phyloP scores from a whole-genome alignment of 2,329 filamentous ascomycete species.

The Trichoderma koningii region DNA sequence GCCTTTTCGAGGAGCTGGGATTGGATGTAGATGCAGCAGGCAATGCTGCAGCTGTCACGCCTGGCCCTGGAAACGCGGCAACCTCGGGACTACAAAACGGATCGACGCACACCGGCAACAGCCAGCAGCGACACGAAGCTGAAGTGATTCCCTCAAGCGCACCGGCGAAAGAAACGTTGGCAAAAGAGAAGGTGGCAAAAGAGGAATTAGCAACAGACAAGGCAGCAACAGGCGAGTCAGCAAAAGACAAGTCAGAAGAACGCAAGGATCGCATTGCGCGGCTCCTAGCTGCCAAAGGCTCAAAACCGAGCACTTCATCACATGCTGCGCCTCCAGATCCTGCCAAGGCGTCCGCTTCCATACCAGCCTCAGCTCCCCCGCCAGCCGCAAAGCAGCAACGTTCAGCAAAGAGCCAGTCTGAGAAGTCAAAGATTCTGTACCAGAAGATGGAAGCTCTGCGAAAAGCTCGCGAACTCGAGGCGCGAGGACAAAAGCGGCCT shows the following conservation, averaged over 20 bases:
- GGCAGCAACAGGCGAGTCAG: conserved; percentile 37
- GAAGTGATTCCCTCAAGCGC: not conserved
- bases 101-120: not conserved
- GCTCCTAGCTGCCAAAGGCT: conserved; percentile 71
- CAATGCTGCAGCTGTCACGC: not conserved
- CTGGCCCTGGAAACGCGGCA: not conserved
- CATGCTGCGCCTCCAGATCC: conserved; percentile 13
- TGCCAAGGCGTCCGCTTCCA: conserved; percentile 5
- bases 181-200: no score
- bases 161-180: conserved; percentile 27
- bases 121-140: not conserved
- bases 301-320: conserved; percentile 46
- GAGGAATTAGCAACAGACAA: conserved; percentile 28
- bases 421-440: conserved; percentile 73
- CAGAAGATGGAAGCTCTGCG: conserved; percentile 77
- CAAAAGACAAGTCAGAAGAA: conserved; percentile 52
- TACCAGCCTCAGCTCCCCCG: conserved; percentile 23
- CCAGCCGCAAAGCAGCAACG: conserved; percentile 3
- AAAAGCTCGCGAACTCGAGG: conserved; percentile 57
- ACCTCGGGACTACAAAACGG: not conserved
- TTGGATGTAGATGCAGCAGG: conserved; percentile 46
- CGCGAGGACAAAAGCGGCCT: conserved; percentile 39
- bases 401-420: conserved; percentile 48
- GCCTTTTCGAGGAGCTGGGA: conserved; percentile 69
- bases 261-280: conserved; percentile 77